These are phyloP conservation scores for Mortierella sp. DNA, from an alignment of 371 early-diverging fungal genomes.

Conservation along the genomic window DNA sequence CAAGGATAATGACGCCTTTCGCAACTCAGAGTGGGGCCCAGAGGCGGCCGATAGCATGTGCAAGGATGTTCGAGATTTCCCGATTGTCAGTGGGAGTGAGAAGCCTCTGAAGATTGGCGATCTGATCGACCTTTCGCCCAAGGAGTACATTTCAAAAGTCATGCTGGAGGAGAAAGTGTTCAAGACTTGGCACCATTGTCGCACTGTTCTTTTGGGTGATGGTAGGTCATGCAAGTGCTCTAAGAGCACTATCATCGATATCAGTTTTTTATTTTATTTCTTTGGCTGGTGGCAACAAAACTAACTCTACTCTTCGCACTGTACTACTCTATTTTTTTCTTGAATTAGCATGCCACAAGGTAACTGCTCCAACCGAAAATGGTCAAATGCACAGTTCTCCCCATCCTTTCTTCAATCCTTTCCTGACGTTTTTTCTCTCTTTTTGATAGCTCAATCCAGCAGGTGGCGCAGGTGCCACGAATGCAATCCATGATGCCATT, in stretches of 20 bases:
- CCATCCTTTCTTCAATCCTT: neutral
- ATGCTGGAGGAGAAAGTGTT: constrained; percentile 22
- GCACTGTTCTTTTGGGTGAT: constrained; percentile 5
- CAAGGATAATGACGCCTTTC: constrained; percentile 7
- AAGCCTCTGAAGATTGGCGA: neutral
- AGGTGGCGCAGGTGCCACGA: constrained; percentile 2
- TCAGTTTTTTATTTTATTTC: neutral
- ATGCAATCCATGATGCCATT: constrained; percentile 6
- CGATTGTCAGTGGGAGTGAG: neutral
- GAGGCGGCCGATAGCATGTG: constrained; percentile 15
- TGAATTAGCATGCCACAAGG: constrained; percentile 9
- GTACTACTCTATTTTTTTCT: too few relatives aligned
- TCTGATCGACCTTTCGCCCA: constrained; percentile 10
- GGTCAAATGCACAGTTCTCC: neutral
- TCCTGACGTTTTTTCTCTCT: neutral
- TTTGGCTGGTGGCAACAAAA: too few relatives aligned
- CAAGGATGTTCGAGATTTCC: constrained; percentile 9
- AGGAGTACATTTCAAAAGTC: constrained; percentile 7
- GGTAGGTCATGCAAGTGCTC: too few relatives aligned
- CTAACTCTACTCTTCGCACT: too few relatives aligned
- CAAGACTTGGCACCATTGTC: neutral
- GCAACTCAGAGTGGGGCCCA: constrained; percentile 16
- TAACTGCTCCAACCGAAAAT: neutral
- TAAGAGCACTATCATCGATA: too few relatives aligned
- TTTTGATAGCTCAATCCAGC: constrained; percentile 1